Percentiles rank a stretch among this genome's conserved stretches.
phyloP scores from a whole-genome alignment of 2,329 filamentous ascomycete species.

The Curvularia sp. region DNA sequence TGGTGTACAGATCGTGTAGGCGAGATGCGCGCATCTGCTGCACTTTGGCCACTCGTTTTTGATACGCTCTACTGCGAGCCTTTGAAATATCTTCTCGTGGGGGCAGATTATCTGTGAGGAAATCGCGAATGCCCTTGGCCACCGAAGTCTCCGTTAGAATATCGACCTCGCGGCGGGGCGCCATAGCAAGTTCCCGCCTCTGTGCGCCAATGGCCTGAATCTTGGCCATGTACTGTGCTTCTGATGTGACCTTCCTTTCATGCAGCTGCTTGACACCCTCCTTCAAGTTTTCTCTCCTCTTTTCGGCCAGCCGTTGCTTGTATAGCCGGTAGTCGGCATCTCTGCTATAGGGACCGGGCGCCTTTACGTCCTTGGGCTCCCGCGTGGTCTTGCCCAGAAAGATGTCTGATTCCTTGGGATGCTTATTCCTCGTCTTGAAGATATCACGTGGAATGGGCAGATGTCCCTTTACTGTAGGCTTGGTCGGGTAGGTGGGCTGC shows the following conservation, averaged over 20 bases:
- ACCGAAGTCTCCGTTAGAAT: slow-evolving; percentile 42
- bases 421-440: slow-evolving; percentile 61
- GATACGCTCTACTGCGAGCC: slow-evolving; percentile 43
- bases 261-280: slow-evolving; percentile 75
- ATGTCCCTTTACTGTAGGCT: slow-evolving; percentile 71
- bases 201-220: slow-evolving; percentile 52
- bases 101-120: slow-evolving; percentile 43
- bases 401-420: slow-evolving; percentile 63
- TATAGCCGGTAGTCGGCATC: slow-evolving; percentile 64
- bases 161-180: slow-evolving; percentile 72
- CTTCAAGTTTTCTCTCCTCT: slow-evolving; percentile 74
- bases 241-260: slow-evolving; percentile 45
- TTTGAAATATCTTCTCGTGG: slow-evolving; percentile 35
- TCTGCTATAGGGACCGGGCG: slow-evolving; percentile 41
- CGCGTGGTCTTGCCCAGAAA: slow-evolving; percentile 70
- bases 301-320: slow-evolving; percentile 75
- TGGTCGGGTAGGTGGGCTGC: slow-evolving; percentile 68
- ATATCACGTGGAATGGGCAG: slow-evolving; percentile 84
- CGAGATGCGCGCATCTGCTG: slow-evolving; percentile 70
- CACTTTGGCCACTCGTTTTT: slow-evolving; percentile 59
- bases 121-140: slow-evolving; percentile 44
- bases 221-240: slow-evolving; percentile 29
- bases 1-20: slow-evolving; percentile 88
- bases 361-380: slow-evolving; percentile 56
- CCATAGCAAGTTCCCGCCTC: slow-evolving; percentile 61